phyloP scores from a whole-genome alignment of 2,329 filamentous ascomycete species.

The Fusarium agapanthi region DNA sequence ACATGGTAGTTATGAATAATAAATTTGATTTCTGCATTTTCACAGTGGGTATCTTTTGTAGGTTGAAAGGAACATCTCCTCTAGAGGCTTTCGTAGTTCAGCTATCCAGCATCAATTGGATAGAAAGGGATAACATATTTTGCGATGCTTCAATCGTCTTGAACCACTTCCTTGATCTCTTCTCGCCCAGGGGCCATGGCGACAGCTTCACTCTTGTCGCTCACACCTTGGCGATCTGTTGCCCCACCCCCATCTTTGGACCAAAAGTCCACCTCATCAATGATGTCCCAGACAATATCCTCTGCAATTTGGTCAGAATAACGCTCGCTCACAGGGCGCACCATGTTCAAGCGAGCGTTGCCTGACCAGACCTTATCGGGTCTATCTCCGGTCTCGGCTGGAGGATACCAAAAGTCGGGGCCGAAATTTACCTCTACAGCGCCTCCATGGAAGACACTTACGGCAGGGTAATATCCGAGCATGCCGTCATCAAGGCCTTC shows the following conservation, averaged over 20 bases:
- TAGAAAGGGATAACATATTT: neutral
- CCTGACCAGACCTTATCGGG: slow-evolving; percentile 55
- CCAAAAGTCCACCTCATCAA: slow-evolving; percentile 95
- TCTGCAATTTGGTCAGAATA: slow-evolving; percentile 95
- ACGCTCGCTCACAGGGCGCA: slow-evolving; percentile 76
- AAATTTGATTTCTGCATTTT: slow-evolving; percentile 29
- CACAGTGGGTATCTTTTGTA: slow-evolving; percentile 43
- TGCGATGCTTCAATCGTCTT: slow-evolving; percentile 61
- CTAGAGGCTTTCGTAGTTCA: neutral
- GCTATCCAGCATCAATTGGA: neutral
- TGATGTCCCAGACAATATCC: slow-evolving; percentile 89
- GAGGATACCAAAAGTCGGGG: slow-evolving; percentile 88
- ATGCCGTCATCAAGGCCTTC: slow-evolving; percentile 93
- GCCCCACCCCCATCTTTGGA: slow-evolving; percentile 70
- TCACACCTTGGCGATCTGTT: slow-evolving; percentile 56
- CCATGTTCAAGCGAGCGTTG: slow-evolving; percentile 39
- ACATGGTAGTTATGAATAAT: slow-evolving; percentile 11
- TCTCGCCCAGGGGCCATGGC: slow-evolving; percentile 57
- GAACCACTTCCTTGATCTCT: slow-evolving; percentile 72
- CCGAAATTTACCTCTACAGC: slow-evolving; percentile 95
- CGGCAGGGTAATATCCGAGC: slow-evolving; percentile 93
- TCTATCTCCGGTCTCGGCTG: slow-evolving; percentile 60
- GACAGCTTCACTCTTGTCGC: slow-evolving; percentile 55
- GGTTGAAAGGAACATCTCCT: neutral
- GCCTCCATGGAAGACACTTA: slow-evolving; percentile 91